Percentiles rank a stretch among this genome's conserved stretches.
phyloP scores from a whole-genome alignment of 1,284 basidiomycete species.

The Papiliotrema laurentii region DNA sequence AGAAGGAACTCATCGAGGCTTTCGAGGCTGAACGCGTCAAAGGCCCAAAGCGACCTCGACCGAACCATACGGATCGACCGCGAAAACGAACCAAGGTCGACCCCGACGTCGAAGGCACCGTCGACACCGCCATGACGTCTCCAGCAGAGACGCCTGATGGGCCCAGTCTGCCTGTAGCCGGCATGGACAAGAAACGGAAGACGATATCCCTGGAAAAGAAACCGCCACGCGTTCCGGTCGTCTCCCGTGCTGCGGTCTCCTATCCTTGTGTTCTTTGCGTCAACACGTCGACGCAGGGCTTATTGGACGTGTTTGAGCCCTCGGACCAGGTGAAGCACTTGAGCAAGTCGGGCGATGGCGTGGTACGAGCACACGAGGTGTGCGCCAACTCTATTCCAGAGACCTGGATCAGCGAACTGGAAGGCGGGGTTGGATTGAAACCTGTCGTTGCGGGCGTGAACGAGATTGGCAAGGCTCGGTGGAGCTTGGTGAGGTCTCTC shows the following conservation, averaged over 20 bases:
- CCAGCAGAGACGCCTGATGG: not conserved
- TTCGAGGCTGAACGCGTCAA: slow-evolving; percentile 22
- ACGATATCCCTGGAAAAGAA: slow-evolving; percentile 9
- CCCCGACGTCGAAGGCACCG: not conserved
- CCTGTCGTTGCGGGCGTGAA: slow-evolving; percentile 63
- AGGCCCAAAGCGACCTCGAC: slow-evolving; percentile 6
- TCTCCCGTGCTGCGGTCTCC: slow-evolving; percentile 38
- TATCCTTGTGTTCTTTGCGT: slow-evolving; percentile 76
- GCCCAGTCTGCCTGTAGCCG: not conserved
- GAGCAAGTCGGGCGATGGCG: slow-evolving; percentile 15
- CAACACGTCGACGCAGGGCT: slow-evolving; percentile 55
- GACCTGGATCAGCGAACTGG: slow-evolving; percentile 68
- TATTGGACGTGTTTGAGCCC: slow-evolving; percentile 56
- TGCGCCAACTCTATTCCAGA: slow-evolving; percentile 78
- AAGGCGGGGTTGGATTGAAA: slow-evolving; percentile 43
- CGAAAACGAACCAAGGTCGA: not conserved
- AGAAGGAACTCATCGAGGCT: slow-evolving; percentile 26
- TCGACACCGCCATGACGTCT: not conserved
- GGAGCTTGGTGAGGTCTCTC: slow-evolving; percentile 67
- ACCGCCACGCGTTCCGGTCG: slow-evolving; percentile 4
- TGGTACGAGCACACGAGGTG: slow-evolving; percentile 57
- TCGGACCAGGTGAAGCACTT: slow-evolving; percentile 15
- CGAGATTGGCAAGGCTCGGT: slow-evolving; percentile 78
- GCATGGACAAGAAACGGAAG: slow-evolving; percentile 7
- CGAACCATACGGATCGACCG: not conserved